phyloP scores from a whole-genome alignment of 1,284 basidiomycete species.

The Tilletia caries region DNA sequence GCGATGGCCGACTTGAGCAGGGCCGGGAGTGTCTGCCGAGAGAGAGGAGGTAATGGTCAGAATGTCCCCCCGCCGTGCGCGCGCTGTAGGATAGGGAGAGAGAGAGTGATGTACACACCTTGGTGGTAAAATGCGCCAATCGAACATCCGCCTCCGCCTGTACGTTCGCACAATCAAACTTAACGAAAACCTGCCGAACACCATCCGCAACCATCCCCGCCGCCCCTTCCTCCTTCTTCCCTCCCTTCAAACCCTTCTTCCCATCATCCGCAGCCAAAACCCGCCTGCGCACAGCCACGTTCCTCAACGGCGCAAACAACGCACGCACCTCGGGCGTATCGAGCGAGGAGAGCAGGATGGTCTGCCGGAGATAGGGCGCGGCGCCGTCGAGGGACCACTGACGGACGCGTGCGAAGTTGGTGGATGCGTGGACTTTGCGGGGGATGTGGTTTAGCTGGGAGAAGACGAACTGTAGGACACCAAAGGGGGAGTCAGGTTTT shows the following conservation, averaged over 20 bases:
- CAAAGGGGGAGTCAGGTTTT: not conserved
- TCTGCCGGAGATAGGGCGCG: conserved; percentile 76
- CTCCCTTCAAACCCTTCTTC: no score
- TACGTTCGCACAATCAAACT: conserved; percentile 70
- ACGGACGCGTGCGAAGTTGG: conserved; percentile 94
- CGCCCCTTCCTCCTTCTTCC: conserved; percentile 20
- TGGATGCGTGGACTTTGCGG: conserved; percentile 76
- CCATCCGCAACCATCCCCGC: conserved; percentile 31
- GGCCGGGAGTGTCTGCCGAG: conserved; percentile 65
- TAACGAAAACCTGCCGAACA: conserved; percentile 64
- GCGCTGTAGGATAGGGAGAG: no score
- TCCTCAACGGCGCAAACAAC: conserved; percentile 73
- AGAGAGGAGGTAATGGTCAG: not conserved
- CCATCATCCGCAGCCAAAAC: conserved; percentile 18
- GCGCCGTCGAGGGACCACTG: conserved; percentile 94
- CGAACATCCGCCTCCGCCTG: conserved; percentile 81
- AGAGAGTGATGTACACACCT: conserved; percentile 59
- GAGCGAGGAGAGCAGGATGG: conserved; percentile 79
- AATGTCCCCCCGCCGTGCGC: no score
- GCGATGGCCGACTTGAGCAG: conserved; percentile 86
- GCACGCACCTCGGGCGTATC: conserved; percentile 84
- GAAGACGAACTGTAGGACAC: conserved; percentile 73
- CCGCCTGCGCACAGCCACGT: conserved; percentile 74
- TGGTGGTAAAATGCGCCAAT: conserved; percentile 79
- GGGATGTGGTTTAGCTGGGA: conserved; percentile 81